Percentiles rank a stretch among this genome's conserved stretches.
Conservation (phyloP, 1,284 basidiomycete genomes). For the Puccinia triticina region DNA sequence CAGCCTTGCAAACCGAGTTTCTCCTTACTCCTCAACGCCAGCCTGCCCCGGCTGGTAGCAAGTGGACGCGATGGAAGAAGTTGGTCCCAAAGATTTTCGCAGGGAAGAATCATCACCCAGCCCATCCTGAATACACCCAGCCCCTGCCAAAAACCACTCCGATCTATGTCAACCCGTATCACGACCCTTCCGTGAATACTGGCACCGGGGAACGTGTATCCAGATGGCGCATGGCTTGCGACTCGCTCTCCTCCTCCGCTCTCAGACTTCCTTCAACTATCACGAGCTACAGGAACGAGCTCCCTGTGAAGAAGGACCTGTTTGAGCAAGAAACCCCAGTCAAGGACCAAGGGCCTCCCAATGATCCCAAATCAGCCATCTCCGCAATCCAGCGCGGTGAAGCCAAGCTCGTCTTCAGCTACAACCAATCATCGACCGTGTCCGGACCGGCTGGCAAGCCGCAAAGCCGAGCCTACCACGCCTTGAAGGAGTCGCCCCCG, state of each 20-base stretch:
- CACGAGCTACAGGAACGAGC: slow-evolving; percentile 8
- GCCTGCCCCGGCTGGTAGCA: not conserved
- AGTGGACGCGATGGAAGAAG: slow-evolving; percentile 21
- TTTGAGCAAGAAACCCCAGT: not conserved
- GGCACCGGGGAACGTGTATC: slow-evolving; percentile 36
- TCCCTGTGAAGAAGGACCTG: not conserved
- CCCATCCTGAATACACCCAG: not conserved
- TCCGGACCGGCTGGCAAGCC: slow-evolving; percentile 3
- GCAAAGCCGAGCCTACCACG: slow-evolving; percentile 10
- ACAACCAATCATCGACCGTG: slow-evolving; percentile 20
- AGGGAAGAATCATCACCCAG: not conserved
- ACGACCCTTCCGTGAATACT: slow-evolving; percentile 47
- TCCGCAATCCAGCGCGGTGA: not conserved
- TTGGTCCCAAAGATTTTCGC: slow-evolving; percentile 1
- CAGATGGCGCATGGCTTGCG: slow-evolving; percentile 27
- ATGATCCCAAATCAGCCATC: not conserved
- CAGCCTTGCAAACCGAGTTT: slow-evolving; percentile 2
- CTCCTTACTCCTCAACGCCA: slow-evolving; percentile 17
- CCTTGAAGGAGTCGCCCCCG: not conserved
- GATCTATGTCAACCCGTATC: slow-evolving; percentile 42
- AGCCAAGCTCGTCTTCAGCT: slow-evolving; percentile 16
- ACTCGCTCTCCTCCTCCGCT: slow-evolving; percentile 21
- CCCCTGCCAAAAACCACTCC: slow-evolving; percentile 5
- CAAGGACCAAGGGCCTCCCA: slow-evolving; percentile 2
- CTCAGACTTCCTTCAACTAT: slow-evolving; percentile 25